Percentiles rank a stretch among this genome's conserved stretches.
Evolutionary conservation across 2,329 filamentous ascomycete genomes (phyloP).

Genomic region (Fusarium sp.): DNA sequence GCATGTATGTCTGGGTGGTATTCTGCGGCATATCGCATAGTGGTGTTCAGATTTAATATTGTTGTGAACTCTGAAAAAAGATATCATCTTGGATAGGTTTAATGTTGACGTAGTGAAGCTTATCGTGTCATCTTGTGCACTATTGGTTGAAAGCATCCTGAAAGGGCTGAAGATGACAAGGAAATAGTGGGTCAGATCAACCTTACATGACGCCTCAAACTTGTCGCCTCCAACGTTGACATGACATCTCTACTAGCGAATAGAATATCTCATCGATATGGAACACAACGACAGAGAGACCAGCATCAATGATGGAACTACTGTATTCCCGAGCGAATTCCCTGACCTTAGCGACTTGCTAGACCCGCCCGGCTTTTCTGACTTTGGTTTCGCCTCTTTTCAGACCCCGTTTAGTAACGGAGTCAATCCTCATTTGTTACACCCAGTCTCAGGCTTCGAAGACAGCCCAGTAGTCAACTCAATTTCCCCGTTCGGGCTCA

Average conservation of each 20-base stretch:
- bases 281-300: accelerated
- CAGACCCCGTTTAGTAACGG: not conserved
- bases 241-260: not conserved
- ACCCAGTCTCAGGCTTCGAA: not conserved
- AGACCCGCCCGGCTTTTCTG: not conserved
- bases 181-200: slow-evolving; percentile 1
- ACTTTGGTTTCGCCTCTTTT: not conserved
- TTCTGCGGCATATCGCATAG: not conserved
- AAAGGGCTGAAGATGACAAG: slow-evolving; percentile 21
- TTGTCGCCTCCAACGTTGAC: not conserved
- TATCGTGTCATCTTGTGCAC: accelerated
- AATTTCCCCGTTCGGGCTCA: accelerated
- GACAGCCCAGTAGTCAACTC: no score
- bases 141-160: not conserved
- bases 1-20: not conserved
- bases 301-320: accelerated
- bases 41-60: not conserved
- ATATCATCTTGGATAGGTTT: no score
- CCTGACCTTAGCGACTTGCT: accelerated
- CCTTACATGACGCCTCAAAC: not conserved
- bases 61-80: not conserved
- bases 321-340: not conserved
- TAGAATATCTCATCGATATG: not conserved
- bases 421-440: not conserved
- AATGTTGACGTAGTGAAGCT: accelerated